A percentile compares a stretch with the other conserved stretches of the same genome.
These are phyloP conservation scores for Phascolomyces articulosus DNA, from an alignment of 371 early-diverging fungal genomes.

Conservation along the genomic window DNA sequence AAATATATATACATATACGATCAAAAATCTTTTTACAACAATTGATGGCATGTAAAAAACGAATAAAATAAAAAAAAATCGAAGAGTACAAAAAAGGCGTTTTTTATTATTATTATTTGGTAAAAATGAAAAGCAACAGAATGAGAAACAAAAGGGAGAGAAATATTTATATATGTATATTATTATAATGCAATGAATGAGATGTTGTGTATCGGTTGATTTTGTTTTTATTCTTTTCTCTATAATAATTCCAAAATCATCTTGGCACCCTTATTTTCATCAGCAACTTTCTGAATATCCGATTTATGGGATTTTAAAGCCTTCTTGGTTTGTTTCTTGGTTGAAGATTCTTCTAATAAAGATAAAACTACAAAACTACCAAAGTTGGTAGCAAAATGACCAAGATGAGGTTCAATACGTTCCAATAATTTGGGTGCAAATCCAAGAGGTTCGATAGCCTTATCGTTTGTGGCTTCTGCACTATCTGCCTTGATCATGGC, in stretches of 20 bases:
- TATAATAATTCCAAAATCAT: slow-evolving; percentile 33
- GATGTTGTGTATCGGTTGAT: no score
- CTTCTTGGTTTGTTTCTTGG: slow-evolving; percentile 35
- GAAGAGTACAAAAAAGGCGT: not conserved
- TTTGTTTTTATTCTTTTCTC: not conserved
- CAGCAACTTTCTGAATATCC: slow-evolving; percentile 37
- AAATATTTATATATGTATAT: no score
- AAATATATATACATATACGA: no score
- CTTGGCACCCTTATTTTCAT: slow-evolving; percentile 43
- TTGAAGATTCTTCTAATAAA: slow-evolving; percentile 65
- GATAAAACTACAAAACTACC: slow-evolving; percentile 65
- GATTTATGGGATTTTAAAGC: slow-evolving; percentile 43
- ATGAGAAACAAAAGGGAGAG: no score
- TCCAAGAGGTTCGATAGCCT: slow-evolving; percentile 45
- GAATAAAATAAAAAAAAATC: not conserved
- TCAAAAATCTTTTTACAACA: no score
- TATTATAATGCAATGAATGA: no score
- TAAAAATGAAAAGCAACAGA: no score
- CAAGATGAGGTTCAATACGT: slow-evolving; percentile 38
- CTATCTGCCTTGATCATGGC: slow-evolving; percentile 61
- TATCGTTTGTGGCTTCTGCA: slow-evolving; percentile 55
- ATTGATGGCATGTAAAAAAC: no score
- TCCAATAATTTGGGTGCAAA: slow-evolving; percentile 51
- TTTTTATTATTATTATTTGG: no score
- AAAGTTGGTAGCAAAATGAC: slow-evolving; percentile 43